phyloP scores from a whole-genome alignment of 2,329 filamentous ascomycete species.

The Colletotrichum ledebouriae region DNA sequence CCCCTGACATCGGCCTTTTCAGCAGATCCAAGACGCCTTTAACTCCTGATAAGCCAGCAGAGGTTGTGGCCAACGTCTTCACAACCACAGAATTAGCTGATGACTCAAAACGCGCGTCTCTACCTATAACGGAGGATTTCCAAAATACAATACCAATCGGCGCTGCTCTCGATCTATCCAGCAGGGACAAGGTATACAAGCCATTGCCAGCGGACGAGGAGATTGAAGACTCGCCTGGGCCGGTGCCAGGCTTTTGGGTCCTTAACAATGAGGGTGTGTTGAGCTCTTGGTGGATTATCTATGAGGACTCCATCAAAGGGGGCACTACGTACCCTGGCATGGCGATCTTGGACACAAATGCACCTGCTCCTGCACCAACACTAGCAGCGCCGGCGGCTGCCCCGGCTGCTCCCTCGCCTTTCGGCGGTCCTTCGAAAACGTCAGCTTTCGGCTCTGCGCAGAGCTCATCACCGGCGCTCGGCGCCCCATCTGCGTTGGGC shows the following conservation, averaged over 20 bases:
- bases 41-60: constrained; percentile 69
- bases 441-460: constrained; percentile 43
- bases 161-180: constrained; percentile 85
- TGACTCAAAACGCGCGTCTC: constrained; percentile 80
- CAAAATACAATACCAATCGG: constrained; percentile 85
- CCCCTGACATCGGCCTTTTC: constrained; percentile 83
- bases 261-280: constrained; percentile 92
- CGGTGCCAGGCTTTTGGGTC: constrained; percentile 85
- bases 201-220: constrained; percentile 84
- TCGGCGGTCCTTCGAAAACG: constrained; percentile 45
- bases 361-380: constrained; percentile 32
- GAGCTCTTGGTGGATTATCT: constrained; percentile 91
- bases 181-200: constrained; percentile 80
- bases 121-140: constrained; percentile 77
- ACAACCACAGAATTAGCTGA: constrained; percentile 79
- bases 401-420: constrained; percentile 46
- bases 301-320: constrained; percentile 85
- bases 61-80: constrained; percentile 75
- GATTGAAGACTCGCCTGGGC: constrained; percentile 81
- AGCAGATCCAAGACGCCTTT: constrained; percentile 79
- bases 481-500: constrained; percentile 54
- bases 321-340: constrained; percentile 82
- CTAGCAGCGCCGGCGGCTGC: constrained; percentile 49
- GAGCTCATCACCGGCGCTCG: constrained; percentile 43
- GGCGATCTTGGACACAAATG: constrained; percentile 52